Conservation (phyloP, 352 stramenopile species). For the Elongisporangium anandrum region DNA sequence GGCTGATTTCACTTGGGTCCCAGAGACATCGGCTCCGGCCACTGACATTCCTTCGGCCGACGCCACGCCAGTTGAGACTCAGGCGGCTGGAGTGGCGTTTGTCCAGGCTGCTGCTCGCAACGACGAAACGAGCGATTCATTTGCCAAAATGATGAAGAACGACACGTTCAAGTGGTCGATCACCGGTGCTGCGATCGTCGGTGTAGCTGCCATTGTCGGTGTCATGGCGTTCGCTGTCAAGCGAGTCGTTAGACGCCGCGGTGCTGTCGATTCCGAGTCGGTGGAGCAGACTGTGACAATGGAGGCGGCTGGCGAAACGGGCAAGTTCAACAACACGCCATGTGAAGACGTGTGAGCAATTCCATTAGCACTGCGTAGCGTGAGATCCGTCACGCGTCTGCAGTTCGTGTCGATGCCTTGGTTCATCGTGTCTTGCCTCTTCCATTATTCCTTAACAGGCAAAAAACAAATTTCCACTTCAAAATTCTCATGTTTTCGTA, state of each 20-base stretch:
- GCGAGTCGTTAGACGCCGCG: constrained; percentile 8
- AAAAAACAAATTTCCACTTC: no score
- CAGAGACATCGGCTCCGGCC: constrained; percentile 2
- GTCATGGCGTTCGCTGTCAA: constrained; percentile 21
- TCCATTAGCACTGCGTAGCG: neutral
- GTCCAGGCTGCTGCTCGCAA: constrained; percentile 8
- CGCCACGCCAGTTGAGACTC: neutral
- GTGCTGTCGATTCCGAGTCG: neutral
- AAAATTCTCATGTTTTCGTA: no score
- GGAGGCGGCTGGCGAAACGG: neutral
- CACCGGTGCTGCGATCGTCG: constrained; percentile 11
- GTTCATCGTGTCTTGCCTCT: no score
- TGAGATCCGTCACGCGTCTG: no score
- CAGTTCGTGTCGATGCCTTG: no score
- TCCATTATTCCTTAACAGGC: no score
- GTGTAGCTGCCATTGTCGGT: constrained; percentile 22
- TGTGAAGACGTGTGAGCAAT: neutral
- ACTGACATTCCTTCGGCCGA: constrained; percentile 1
- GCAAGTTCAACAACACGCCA: neutral
- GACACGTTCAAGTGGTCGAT: constrained; percentile 14
- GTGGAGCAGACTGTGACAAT: neutral
- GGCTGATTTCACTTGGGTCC: neutral
- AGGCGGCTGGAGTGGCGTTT: constrained; percentile 6
- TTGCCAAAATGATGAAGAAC: constrained; percentile 10
- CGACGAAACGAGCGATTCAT: neutral